Percentiles rank a stretch among this genome's conserved stretches.
These are phyloP conservation scores for Phytophthora fragariaefolia DNA, from an alignment of 352 stramenopile genomes.

Conservation along the genomic window DNA sequence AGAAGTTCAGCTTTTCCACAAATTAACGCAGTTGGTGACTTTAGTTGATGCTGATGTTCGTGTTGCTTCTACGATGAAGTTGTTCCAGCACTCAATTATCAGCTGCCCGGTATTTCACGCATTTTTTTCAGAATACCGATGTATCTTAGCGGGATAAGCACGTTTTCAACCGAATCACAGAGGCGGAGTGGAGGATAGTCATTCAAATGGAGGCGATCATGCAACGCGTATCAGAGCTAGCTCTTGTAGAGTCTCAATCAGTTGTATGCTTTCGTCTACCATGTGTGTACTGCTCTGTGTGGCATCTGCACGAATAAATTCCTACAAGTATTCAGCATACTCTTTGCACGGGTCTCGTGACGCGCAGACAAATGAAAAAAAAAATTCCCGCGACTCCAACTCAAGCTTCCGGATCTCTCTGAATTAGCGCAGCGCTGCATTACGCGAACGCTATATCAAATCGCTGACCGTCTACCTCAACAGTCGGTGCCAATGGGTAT, in stretches of 20 bases:
- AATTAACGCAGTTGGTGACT: no score
- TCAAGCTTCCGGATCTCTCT: neutral
- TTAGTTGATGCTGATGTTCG: no score
- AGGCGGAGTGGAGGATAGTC: no score
- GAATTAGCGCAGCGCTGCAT: neutral
- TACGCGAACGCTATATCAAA: neutral
- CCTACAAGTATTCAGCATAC: neutral
- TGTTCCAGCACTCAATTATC: no score
- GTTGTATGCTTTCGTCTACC: slow-evolving; percentile 2
- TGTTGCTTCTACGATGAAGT: no score
- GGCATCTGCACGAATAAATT: neutral
- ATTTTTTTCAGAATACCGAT: no score
- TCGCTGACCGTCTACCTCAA: neutral
- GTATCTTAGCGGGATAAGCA: no score
- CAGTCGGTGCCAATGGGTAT: neutral
- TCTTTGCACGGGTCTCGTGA: neutral
- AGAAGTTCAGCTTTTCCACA: no score
- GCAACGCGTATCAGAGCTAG: neutral
- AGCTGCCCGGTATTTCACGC: no score
- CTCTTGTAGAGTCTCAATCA: slow-evolving; percentile 9
- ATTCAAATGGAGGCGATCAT: neutral
- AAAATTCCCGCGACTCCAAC: neutral
- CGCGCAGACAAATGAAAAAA: neutral
- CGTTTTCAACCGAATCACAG: no score
- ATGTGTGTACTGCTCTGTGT: slow-evolving; percentile 4